These are phyloP conservation scores for Pseudogymnoascus sp. DNA, from an alignment of 2,329 filamentous ascomycete genomes.

Conservation along the genomic window DNA sequence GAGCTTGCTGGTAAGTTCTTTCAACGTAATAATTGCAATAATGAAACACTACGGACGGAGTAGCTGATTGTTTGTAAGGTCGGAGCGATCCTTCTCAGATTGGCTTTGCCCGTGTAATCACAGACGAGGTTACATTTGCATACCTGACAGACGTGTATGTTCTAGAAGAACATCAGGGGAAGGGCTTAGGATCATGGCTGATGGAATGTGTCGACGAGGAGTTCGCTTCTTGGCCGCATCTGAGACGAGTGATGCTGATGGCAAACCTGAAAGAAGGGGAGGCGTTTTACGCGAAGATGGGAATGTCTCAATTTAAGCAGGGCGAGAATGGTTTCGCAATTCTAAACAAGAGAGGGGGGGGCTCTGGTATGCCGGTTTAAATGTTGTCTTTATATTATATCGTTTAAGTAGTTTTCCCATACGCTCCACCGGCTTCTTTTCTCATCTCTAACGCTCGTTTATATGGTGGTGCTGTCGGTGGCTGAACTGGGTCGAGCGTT, in stretches of 20 bases:
- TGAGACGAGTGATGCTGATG: conserved; percentile 49
- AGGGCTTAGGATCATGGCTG: conserved; percentile 58
- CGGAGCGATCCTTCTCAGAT: conserved; percentile 33
- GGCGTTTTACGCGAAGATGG: conserved; percentile 23
- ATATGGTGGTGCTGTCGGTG: conserved; percentile 92
- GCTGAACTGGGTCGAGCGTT: conserved; percentile 85
- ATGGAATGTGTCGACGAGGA: conserved; percentile 51
- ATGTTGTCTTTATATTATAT: background rate
- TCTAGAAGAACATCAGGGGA: conserved; percentile 47
- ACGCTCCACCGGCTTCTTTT: conserved; percentile 62
- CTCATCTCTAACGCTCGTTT: conserved; percentile 81
- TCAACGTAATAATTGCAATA: background rate
- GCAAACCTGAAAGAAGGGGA: conserved; percentile 13
- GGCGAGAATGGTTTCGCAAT: conserved; percentile 13
- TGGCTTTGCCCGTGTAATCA: conserved; percentile 56
- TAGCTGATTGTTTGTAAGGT: conserved; percentile 12
- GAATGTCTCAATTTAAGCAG: conserved; percentile 17
- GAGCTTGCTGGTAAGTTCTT: conserved; percentile 26
- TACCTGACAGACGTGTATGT: conserved; percentile 66
- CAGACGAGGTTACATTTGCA: conserved; percentile 59
- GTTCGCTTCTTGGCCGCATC: conserved; percentile 45
- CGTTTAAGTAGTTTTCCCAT: conserved; percentile 23
- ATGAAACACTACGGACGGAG: background rate
- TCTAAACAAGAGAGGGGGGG: conserved; percentile 8
- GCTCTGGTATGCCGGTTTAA: background rate